phyloP scores from a whole-genome alignment of 192 early-diverging fungal genomes.

The Phlyctochytrium arcticum region DNA sequence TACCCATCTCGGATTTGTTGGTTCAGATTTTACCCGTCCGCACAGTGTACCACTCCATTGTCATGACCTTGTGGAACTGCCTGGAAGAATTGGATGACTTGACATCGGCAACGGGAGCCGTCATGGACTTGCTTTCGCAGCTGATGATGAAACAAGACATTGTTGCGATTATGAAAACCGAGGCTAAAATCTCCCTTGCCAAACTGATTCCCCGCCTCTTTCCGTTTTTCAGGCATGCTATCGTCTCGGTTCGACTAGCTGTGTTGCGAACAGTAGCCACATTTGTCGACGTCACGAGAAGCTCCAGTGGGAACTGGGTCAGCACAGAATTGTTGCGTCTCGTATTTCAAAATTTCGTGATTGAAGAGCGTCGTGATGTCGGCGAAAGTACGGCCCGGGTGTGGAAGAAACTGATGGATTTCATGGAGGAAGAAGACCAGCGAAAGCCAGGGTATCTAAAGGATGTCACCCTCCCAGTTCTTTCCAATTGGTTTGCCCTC shows the following conservation, averaged over 20 bases:
- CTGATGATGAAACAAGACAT: constrained; percentile 58
- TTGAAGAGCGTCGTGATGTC: constrained; percentile 74
- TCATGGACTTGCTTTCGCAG: constrained; percentile 89
- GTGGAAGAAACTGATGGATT: constrained; percentile 61
- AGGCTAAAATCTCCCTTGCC: constrained; percentile 46
- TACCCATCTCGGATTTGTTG: constrained; percentile 80
- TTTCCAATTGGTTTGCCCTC: constrained; percentile 61
- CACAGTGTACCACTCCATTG: constrained; percentile 64
- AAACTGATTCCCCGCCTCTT: constrained; percentile 80
- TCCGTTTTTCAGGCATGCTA: constrained; percentile 94
- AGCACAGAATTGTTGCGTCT: constrained; percentile 61
- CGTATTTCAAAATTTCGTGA: constrained; percentile 86
- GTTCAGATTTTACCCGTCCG: constrained; percentile 61
- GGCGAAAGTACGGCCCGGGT: constrained; percentile 54
- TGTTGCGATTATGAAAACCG: constrained; percentile 21
- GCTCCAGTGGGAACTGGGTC: constrained; percentile 40
- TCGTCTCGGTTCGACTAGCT: constrained; percentile 76
- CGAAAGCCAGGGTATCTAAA: background rate
- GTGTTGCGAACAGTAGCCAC: constrained; percentile 77
- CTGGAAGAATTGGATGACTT: constrained; percentile 90
- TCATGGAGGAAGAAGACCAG: constrained; percentile 18
- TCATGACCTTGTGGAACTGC: constrained; percentile 82
- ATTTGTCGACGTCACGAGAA: constrained; percentile 55
- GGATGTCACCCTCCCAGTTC: constrained; percentile 19
- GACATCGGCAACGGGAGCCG: constrained; percentile 82